phyloP scores from a whole-genome alignment of 2,329 filamentous ascomycete species.

The Saccharata proteae region DNA sequence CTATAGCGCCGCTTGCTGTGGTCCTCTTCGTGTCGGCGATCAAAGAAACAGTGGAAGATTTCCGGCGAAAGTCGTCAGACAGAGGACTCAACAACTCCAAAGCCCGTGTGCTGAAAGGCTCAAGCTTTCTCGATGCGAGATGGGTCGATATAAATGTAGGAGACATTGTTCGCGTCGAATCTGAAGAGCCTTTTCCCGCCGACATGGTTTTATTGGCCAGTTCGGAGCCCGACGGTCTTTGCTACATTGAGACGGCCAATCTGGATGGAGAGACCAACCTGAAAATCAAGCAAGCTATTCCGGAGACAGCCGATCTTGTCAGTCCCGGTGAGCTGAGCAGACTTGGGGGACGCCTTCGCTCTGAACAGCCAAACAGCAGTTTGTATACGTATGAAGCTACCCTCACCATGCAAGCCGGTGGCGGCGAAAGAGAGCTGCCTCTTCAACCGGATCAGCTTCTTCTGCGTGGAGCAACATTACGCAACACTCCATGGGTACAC shows the following conservation, averaged over 20 bases:
- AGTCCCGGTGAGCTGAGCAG: constrained; percentile 77
- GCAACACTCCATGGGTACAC: constrained; percentile 96
- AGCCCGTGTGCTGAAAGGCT: constrained; percentile 70
- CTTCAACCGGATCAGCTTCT: constrained; percentile 87
- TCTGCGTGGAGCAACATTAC: constrained; percentile 79
- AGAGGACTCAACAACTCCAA: constrained; percentile 79
- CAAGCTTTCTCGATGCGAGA: constrained; percentile 71
- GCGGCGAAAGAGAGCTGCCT: constrained; percentile 84
- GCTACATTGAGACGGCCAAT: constrained; percentile 98
- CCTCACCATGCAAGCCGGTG: constrained; percentile 77
- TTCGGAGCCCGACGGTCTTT: constrained; percentile 92
- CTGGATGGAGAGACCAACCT: constrained; percentile 95
- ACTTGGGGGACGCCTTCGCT: constrained; percentile 74
- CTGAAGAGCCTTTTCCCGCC: constrained; percentile 87
- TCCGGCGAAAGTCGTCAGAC: constrained; percentile 77
- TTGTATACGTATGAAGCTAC: constrained; percentile 97
- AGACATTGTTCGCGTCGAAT: constrained; percentile 85
- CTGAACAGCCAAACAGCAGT: constrained; percentile 96
- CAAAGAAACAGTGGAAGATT: constrained; percentile 91
- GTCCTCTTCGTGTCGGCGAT: constrained; percentile 89
- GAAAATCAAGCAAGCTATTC: constrained; percentile 95
- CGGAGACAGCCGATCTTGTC: constrained; percentile 80
- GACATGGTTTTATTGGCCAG: constrained; percentile 86
- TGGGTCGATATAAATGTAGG: constrained; percentile 93
- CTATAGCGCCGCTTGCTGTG: constrained; percentile 82